phyloP scores from a whole-genome alignment of 1,284 basidiomycete genomes.

The Rhodofomes roseus region DNA sequence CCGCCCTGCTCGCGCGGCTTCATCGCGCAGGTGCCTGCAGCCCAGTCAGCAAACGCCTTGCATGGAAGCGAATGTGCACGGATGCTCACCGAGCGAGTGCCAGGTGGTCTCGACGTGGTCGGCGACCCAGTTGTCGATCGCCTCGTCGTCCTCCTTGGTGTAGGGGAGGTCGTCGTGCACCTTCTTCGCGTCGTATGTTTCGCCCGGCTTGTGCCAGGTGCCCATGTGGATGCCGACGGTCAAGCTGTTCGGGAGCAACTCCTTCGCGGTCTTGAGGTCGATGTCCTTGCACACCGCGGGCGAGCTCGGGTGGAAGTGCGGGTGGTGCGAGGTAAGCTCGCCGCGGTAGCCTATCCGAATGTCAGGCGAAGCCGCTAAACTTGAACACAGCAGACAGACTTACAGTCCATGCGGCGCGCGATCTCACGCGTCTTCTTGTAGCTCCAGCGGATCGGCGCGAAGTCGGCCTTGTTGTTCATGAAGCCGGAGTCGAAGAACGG shows the following conservation, averaged over 20 bases:
- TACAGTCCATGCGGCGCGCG: constrained; percentile 69
- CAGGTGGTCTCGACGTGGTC: constrained; percentile 76
- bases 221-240: constrained; percentile 75
- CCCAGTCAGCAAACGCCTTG: constrained; percentile 39
- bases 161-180: constrained; percentile 65
- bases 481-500: constrained; percentile 69
- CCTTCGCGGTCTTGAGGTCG: constrained; percentile 65
- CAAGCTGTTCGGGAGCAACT: constrained; percentile 54
- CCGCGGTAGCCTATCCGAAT: constrained; percentile 53
- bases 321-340: constrained; percentile 68
- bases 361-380: not conserved
- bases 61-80: constrained; percentile 27
- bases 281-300: constrained; percentile 57
- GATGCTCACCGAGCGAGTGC: constrained; percentile 58
- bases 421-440: constrained; percentile 74
- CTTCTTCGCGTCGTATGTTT: constrained; percentile 51
- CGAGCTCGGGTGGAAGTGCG: constrained; percentile 68
- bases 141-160: constrained; percentile 60
- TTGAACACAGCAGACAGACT: not conserved
- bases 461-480: constrained; percentile 75
- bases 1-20: constrained; percentile 75
- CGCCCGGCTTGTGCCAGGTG: constrained; percentile 58
- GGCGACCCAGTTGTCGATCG: constrained; percentile 64
- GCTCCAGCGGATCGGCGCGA: constrained; percentile 72
- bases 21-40: constrained; percentile 50